Evolutionary conservation across 371 early-diverging fungal genomes (phyloP).

Genomic region (Zychaea mexicana): DNA sequence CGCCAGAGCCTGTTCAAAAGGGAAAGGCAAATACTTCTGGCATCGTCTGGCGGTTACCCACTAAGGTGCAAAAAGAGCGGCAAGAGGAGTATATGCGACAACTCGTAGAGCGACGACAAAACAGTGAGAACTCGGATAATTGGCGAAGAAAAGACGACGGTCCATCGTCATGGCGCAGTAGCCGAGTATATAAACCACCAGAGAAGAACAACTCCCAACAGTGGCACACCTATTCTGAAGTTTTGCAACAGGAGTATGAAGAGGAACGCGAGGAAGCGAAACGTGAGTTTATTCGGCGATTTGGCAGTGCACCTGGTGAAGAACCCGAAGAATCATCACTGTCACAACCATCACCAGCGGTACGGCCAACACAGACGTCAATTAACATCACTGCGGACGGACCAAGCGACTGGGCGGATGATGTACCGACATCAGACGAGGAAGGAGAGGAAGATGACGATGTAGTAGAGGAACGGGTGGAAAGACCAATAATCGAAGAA

Average conservation of each 20-base stretch:
- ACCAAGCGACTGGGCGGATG: slow-evolving; percentile 10
- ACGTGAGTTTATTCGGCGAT: slow-evolving; percentile 2
- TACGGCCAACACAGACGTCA: neutral
- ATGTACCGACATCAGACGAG: neutral
- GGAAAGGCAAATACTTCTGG: neutral
- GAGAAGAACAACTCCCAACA: neutral
- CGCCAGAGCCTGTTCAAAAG: neutral
- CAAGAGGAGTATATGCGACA: neutral
- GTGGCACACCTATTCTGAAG: slow-evolving; percentile 1
- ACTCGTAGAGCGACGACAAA: slow-evolving; percentile 5
- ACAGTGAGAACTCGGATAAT: neutral
- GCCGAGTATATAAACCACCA: neutral
- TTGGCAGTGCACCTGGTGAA: neutral
- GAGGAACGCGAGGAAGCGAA: neutral
- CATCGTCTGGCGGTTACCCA: slow-evolving; percentile 6
- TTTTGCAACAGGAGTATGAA: slow-evolving; percentile 2
- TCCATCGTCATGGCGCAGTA: neutral
- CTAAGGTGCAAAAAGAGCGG: neutral
- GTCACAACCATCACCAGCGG: neutral
- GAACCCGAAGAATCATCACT: neutral
- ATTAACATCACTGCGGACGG: slow-evolving; percentile 2
- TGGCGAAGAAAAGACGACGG: neutral
- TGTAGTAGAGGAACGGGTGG: neutral
- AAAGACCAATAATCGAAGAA: too few species aligned
- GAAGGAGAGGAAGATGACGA: neutral